These are phyloP conservation scores for Talaromyces stipitatus DNA, from an alignment of 495 filamentous ascomycete genomes.

Conservation along the genomic window DNA sequence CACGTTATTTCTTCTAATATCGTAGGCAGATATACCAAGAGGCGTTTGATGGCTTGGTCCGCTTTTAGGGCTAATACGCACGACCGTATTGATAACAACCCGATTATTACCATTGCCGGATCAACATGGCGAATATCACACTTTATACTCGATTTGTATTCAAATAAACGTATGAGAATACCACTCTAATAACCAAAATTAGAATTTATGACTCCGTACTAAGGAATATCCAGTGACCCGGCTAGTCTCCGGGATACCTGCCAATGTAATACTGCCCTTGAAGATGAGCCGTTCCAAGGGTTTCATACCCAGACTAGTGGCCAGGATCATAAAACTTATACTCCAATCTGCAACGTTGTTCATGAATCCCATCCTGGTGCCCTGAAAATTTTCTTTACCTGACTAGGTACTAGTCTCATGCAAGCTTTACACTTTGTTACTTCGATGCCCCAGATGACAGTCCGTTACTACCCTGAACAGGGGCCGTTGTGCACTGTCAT, in stretches of 20 bases:
- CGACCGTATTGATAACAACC: neutral
- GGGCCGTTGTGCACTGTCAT: neutral
- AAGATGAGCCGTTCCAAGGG: neutral
- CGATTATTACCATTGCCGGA: neutral
- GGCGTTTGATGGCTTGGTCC: neutral
- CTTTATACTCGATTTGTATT: neutral
- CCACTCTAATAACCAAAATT: neutral
- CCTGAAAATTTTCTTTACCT: neutral
- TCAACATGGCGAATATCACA: neutral
- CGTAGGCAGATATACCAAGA: neutral
- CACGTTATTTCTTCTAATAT: neutral
- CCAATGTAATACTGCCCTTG: too few species aligned
- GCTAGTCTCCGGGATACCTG: neutral
- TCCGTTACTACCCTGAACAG: neutral
- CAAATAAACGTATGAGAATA: neutral
- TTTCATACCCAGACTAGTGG: neutral
- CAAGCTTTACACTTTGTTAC: neutral
- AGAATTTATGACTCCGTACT: neutral
- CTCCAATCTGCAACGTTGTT: neutral
- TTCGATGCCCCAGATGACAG: neutral
- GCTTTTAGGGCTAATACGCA: neutral
- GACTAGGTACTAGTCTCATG: neutral
- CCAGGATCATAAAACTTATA: neutral
- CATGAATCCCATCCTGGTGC: neutral
- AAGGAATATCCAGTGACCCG: neutral